These are phyloP conservation scores for Mycotypha africana DNA, from an alignment of 371 early-diverging fungal species.

Conservation along the genomic window DNA sequence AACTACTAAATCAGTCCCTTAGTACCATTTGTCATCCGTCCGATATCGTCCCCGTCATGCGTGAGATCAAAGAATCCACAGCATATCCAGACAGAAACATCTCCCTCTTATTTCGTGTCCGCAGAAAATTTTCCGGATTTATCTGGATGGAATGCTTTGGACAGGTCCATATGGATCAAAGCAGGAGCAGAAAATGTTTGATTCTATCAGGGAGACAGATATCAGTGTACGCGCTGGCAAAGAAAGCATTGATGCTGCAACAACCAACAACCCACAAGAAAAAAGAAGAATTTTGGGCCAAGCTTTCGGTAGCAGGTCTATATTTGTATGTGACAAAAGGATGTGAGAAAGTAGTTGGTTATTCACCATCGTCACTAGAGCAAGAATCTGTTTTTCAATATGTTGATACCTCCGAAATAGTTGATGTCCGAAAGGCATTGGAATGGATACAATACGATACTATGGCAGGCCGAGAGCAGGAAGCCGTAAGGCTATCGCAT, in stretches of 20 bases:
- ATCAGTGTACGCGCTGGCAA: slow-evolving; percentile 31
- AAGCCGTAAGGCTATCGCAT: slow-evolving; percentile 42
- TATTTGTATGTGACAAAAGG: slow-evolving; percentile 47
- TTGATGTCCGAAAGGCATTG: slow-evolving; percentile 34
- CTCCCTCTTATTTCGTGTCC: slow-evolving; percentile 52
- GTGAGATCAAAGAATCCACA: slow-evolving; percentile 50
- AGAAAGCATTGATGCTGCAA: slow-evolving; percentile 5
- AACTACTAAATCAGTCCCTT: slow-evolving; percentile 49
- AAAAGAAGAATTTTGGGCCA: slow-evolving; percentile 56
- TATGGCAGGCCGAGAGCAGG: slow-evolving; percentile 43
- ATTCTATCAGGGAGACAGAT: slow-evolving; percentile 52
- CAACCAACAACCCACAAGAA: slow-evolving; percentile 7
- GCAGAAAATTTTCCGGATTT: slow-evolving; percentile 47
- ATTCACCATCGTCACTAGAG: slow-evolving; percentile 34
- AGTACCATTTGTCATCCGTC: slow-evolving; percentile 59
- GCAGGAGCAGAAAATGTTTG: slow-evolving; percentile 59
- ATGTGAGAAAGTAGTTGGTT: slow-evolving; percentile 35
- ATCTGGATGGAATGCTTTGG: slow-evolving; percentile 61
- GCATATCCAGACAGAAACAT: slow-evolving; percentile 18
- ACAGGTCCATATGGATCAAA: slow-evolving; percentile 45
- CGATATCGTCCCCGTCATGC: slow-evolving; percentile 55
- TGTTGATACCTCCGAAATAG: no score
- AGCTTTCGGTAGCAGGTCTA: slow-evolving; percentile 54
- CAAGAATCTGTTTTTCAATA: slow-evolving; percentile 49
- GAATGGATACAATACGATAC: slow-evolving; percentile 43